These are phyloP conservation scores for Rhodofomes roseus DNA, from an alignment of 1,284 basidiomycete genomes.

Conservation along the genomic window DNA sequence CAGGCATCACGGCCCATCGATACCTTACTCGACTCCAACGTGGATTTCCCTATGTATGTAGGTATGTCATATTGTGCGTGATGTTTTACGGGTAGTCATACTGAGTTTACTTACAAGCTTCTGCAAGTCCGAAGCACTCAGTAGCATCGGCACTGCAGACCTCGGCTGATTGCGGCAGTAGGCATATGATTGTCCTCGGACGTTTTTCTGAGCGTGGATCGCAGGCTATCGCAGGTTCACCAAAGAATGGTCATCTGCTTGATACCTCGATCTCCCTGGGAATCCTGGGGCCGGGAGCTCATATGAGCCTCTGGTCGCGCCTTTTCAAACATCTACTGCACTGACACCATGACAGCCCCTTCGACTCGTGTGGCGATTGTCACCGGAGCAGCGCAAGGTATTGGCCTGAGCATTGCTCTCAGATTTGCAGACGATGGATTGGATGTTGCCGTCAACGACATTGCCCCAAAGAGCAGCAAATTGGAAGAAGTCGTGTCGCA, in stretches of 20 bases:
- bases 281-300: not conserved
- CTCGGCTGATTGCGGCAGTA: no score
- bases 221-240: not conserved
- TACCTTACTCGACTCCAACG: no score
- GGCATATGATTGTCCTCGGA: not conserved
- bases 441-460: slow-evolving; percentile 22
- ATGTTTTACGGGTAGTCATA: no score
- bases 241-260: not conserved
- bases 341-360: not conserved
- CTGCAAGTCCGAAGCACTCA: no score
- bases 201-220: not conserved
- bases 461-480: slow-evolving; percentile 9
- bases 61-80: no score
- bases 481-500: slow-evolving; percentile 12
- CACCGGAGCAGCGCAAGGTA: slow-evolving; percentile 11
- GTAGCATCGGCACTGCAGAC: no score
- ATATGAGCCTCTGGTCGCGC: not conserved
- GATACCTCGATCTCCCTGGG: not conserved
- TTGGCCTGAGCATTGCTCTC: slow-evolving; percentile 13
- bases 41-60: no score
- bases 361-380: slow-evolving; percentile 8
- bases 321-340: not conserved
- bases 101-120: no score
- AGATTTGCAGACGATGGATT: slow-evolving; percentile 21
- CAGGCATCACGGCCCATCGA: no score